Base-by-base conservation (phyloP, 495 filamentous ascomycete species). In the Lasiosphaeria miniovina region DNA sequence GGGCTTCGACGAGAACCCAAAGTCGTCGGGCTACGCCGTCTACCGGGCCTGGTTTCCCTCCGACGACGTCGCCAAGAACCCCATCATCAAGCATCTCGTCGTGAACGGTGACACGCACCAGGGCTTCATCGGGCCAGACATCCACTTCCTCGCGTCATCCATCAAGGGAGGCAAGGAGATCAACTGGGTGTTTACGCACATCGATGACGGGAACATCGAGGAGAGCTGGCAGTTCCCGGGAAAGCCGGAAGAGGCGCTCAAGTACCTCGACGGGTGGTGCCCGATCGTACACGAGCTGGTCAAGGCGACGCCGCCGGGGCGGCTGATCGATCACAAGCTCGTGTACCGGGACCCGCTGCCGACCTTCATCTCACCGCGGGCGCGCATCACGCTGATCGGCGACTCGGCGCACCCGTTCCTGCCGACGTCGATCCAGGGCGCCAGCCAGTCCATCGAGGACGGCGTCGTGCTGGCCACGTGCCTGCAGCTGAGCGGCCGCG, bases 391-490 rank as follows among this genome's bases (percentile, higher is more conserved):
- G 36, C 73, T 88, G 14, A 78, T 90, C 36, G 88, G 88, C 31
- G 89, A 90, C 63, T 76, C 86, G 6, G 88, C 88, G 2, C 89
- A 92, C 71, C 83, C 88, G 0, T 90, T 91, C 68, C 74, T 90
- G 4, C 88, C 88, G 0, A 89, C 86, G 0, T 86, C 82, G 4
- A 83, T 84, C n/a, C 85, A 90, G 60, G 89, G 89, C 0, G 88
- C 85, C 0, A 87, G 82, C 35, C 68, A 89, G 64, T 85, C 87
- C 0, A 84, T 91, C 61, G 89, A 92, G 63, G 89, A 91, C 68
- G 89, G 83, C 3, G 82, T 84, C 1, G 84, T 83, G 1, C 67
- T 91, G 6, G 87, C 88, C 6, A 79, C 85, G 6, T 86, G 83
- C 54, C 73, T 91, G 55, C 74, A 78, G 61, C 69, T 77, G 34